Base-by-base conservation (phyloP, 306 rosid species). In the Amphicarpaea edgeworthii region DNA sequence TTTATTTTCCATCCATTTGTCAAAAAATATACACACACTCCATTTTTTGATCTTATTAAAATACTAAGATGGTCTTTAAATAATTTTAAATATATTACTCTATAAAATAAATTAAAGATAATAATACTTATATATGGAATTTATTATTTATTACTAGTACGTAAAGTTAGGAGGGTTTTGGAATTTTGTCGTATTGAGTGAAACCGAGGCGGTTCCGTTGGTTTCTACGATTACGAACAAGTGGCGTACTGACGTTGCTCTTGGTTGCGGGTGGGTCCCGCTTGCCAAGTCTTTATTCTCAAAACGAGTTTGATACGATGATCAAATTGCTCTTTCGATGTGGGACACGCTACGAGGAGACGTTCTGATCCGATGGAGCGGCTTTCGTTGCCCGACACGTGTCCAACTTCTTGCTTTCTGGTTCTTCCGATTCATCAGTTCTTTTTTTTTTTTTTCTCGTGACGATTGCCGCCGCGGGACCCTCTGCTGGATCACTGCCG, bases 161-260 rank as follows among this genome's bases (percentile, higher is more conserved):
- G n/a, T 4, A 17, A 16, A 30, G 75, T 16, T 30, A 55, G 60
- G 68, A 60, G 57, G 83, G 84, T 77, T 81, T 83, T 81, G 64
- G 47, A 38, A 41, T 77, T 79, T 89, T 87, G 95, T 91, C 90
- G 95, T 83, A 86, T 86, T 75, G 45, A 16, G 5, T 16, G 74
- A 81, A 77, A 81, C 79, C 75, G 65, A 53, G 64, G 64, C 65
- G 82, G 75, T 70, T 64, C 37, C 45, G 37, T 78, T 61, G 70
- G 40, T 47, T 68, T 34, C 40, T 6, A 55, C 16, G 57, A 51
- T 59, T 21, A 60, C 54, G 28, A 61, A 74, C 91, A 89, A 87
- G 84, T 84, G 92, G 79, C 84, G 23, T 70, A 19, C n/a, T 71
- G 7, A 59, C 7, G 62, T 38, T 60, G 34, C 53, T 68, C 73